Evolutionary conservation across 257 asterid species (phyloP), one percentile per base, ranked within the genome.

Genomic region (Ajuga chamaepitys): DNA sequence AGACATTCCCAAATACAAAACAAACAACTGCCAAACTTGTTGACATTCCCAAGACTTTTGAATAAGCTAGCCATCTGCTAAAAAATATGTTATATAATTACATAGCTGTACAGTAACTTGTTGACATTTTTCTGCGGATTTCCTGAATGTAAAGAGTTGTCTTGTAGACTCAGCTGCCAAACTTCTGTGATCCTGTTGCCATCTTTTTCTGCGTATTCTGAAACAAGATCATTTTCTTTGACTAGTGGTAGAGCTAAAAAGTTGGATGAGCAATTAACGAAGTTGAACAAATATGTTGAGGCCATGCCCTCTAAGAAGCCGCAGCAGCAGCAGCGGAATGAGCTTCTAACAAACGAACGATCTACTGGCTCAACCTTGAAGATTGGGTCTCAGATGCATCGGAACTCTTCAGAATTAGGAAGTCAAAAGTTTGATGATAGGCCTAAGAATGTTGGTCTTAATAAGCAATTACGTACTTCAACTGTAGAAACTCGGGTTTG

Each of bases 401-500:
- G 95, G 42, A 89, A 74, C 73, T 67, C 95, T 62, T 68, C 88
- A 12, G 98, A 91, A 17, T 34, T 72, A 54, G 82, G 80, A 50
- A 75, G 68, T 73, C 94, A 73, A 71, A 94, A 85, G 75, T 66
- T 77, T 28, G 98, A 88, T 71, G 97, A 91, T 34, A 85, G 95
- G 64, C 79, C 98, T 50, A 94, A 88, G 81, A 91, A 86, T 78
- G 83, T 52, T 64, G 74, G 76, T 75, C 79, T 88, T 71, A 90
- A 75, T 75, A 94, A 85, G 85, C 97, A 98, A 45, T 73, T 79
- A 18, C 97, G 99, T 50, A 86, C 99, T 74, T 82, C 99, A 58
- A 76, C 87, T 41, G 85, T 91, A 38, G 99, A 91, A 67, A 79
- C 77, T 58, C 93, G 95, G 99, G 99, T 94, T 75, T 58, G 96